Base-by-base conservation (phyloP, 768 basidiomycete species). In the Termitomyces sp. region DNA sequence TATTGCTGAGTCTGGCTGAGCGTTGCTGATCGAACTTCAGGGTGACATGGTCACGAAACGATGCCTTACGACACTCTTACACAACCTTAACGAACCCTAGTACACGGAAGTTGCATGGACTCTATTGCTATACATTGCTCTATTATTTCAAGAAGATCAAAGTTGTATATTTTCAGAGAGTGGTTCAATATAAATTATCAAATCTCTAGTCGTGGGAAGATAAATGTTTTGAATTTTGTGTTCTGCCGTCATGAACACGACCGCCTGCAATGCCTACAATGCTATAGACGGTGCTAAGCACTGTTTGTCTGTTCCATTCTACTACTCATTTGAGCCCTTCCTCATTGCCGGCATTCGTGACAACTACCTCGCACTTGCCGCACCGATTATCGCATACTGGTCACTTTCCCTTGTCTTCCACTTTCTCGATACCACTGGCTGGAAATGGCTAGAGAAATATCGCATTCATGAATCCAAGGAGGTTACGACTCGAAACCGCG, bases 41-140 rank as follows among this genome's bases (percentile, higher is more conserved):
- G 95, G 95, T 53, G 97, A 99, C 70, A 94, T 96, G 89, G 97
- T 98, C 66, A 99, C 97, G 32, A 96, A 96, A 78, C 84, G 94
- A 69, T 96, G 94, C 75, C 81, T 96, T 61, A 91, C 92, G 51
- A 95, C 93, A 36, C 82, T 96, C 36, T 82, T 96, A 62, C 90
- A 93, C 74, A 95, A 96, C 74, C 79, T 96, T 65, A 89, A 87
- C 65, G 91, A 92, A 72, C 81, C 84, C 63, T 88, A 76, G 75
- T 68, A 58, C 57, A 51, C 44, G 61, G 63, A 60, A 58, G 33
- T 49, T 63, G 54, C 63, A 63, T 63, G 65, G 63, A 67, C 66
- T 55, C 55, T 60, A 54, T 60, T 55, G 64, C 64, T 57, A 62
- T 61, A 59, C 57, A 46, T 63, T 63, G 68, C 55, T 65, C 56